These are phyloP conservation scores for Actinomortierella wolfii DNA, from an alignment of 371 early-diverging fungal genomes.

Conservation along the genomic window DNA sequence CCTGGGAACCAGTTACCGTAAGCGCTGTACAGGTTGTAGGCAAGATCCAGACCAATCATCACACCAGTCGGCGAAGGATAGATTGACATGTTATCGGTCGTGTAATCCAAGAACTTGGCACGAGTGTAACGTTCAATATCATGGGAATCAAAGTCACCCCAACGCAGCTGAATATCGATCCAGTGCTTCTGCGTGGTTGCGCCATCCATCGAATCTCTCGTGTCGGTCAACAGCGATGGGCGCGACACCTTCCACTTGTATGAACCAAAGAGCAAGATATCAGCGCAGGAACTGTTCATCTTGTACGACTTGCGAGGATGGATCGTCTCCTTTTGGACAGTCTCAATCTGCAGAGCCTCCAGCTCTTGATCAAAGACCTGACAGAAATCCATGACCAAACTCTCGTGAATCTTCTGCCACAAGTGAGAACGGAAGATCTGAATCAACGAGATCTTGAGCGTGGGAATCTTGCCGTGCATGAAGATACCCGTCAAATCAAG, in stretches of 20 bases:
- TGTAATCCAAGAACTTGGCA: constrained; percentile 97
- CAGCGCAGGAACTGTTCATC: constrained; percentile 93
- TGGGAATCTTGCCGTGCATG: constrained; percentile 99
- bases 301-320: constrained; percentile 99
- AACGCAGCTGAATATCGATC: constrained; percentile 98
- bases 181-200: constrained; percentile 97
- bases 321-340: constrained; percentile 98
- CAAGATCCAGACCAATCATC: constrained; percentile 97
- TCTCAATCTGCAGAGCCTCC: constrained; percentile 97
- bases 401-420: constrained; percentile 99
- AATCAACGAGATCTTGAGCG: constrained; percentile 97
- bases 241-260: constrained; percentile 98
- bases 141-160: constrained; percentile 99
- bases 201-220: constrained; percentile 92
- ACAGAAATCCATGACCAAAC: constrained; percentile 90
- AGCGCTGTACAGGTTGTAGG: constrained; percentile 91
- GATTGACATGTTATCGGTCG: constrained; percentile 97
- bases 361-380: constrained; percentile 98
- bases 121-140: constrained; percentile 98
- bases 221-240: constrained; percentile 90
- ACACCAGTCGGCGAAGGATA: constrained; percentile 97
- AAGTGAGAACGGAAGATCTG: constrained; percentile 99
- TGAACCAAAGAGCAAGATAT: constrained; percentile 95
- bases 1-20: constrained; percentile 99
- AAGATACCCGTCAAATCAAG: constrained; percentile 99